Evolutionary conservation across 1,284 basidiomycete genomes (phyloP).

Genomic region (Apiotrichum gamsii): DNA sequence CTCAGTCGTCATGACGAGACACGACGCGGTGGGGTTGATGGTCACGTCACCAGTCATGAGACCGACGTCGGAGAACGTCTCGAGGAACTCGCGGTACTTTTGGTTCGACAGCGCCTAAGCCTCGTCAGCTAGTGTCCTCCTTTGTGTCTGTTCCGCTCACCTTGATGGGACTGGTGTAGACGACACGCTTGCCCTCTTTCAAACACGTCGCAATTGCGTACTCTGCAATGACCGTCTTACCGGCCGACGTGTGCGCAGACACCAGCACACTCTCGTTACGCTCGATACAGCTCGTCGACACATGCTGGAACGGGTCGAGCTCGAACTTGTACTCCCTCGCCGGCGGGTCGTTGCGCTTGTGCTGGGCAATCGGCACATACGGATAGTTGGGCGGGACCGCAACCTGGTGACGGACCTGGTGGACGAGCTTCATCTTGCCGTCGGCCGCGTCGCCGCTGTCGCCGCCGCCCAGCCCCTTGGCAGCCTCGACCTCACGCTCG

Average conservation of each 20-base stretch:
- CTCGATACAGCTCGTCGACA: conserved; percentile 91
- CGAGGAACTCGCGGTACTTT: conserved; percentile 96
- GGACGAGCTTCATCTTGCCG: conserved; percentile 47
- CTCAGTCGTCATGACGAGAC: conserved; percentile 99
- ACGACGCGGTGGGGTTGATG: conserved; percentile 93
- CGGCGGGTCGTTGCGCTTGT: conserved; percentile 85
- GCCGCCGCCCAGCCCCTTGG: conserved; percentile 67
- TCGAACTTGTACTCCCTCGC: conserved; percentile 92
- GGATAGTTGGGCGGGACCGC: conserved; percentile 88
- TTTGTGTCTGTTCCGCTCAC: conserved; percentile 52
- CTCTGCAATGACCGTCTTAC: conserved; percentile 98
- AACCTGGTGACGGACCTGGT: conserved; percentile 53
- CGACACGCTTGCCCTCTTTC: conserved; percentile 79
- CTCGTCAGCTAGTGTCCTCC: background rate
- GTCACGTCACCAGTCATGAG: conserved; percentile 99
- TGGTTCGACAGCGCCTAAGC: conserved; percentile 89
- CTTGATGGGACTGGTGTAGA: conserved; percentile 99
- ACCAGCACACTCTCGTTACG: conserved; percentile 96
- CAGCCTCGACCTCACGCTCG: conserved; percentile 77
- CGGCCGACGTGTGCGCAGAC: conserved; percentile 98
- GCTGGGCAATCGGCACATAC: conserved; percentile 84
- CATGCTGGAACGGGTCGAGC: conserved; percentile 95
- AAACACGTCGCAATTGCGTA: conserved; percentile 98
- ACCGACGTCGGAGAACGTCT: conserved; percentile 78
- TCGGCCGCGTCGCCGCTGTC: conserved; percentile 50